phyloP scores from a whole-genome alignment of 1,139 yeast genomes.

The Suzukiozyma palmioleophila region DNA sequence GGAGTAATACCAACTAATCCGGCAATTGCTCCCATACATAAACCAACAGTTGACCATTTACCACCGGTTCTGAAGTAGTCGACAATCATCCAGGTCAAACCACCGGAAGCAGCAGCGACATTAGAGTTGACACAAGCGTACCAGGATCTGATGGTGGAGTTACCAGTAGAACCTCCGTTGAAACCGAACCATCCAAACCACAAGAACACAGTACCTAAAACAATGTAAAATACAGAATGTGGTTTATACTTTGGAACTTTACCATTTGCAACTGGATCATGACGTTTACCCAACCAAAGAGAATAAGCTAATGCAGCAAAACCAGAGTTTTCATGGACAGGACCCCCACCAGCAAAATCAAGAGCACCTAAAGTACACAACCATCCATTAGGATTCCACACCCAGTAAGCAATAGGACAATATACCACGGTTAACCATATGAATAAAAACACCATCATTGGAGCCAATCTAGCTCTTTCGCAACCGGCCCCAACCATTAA shows the following conservation, averaged over 20 bases:
- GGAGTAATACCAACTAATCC: slow-evolving; percentile 97
- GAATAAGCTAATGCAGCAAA: slow-evolving; percentile 94
- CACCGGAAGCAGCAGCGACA: slow-evolving; percentile 89
- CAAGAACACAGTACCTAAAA: slow-evolving; percentile 88
- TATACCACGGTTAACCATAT: slow-evolving; percentile 95
- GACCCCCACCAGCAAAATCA: slow-evolving; percentile 98
- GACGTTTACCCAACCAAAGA: slow-evolving; percentile 84
- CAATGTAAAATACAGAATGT: slow-evolving; percentile 83
- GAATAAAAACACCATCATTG: slow-evolving; percentile 91
- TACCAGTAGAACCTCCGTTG: slow-evolving; percentile 96
- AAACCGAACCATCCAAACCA: slow-evolving; percentile 99
- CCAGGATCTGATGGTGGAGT: slow-evolving; percentile 86
- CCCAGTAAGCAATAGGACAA: slow-evolving; percentile 94
- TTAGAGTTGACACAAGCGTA: slow-evolving; percentile 91
- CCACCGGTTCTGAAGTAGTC: slow-evolving; percentile 87
- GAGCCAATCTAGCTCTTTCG: slow-evolving; percentile 94
- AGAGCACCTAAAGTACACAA: slow-evolving; percentile 72
- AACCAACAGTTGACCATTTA: slow-evolving; percentile 92
- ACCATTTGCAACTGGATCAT: slow-evolving; percentile 67
- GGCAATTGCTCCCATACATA: slow-evolving; percentile 90
- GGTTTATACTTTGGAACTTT: slow-evolving; percentile 87
- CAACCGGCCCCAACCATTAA: slow-evolving; percentile 97
- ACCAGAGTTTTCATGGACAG: slow-evolving; percentile 94
- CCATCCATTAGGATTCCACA: slow-evolving; percentile 96
- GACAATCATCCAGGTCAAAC: slow-evolving; percentile 87